Conservation (phyloP, 177 flowering plant genomes). For the Tripterygium wilfordii region DNA sequence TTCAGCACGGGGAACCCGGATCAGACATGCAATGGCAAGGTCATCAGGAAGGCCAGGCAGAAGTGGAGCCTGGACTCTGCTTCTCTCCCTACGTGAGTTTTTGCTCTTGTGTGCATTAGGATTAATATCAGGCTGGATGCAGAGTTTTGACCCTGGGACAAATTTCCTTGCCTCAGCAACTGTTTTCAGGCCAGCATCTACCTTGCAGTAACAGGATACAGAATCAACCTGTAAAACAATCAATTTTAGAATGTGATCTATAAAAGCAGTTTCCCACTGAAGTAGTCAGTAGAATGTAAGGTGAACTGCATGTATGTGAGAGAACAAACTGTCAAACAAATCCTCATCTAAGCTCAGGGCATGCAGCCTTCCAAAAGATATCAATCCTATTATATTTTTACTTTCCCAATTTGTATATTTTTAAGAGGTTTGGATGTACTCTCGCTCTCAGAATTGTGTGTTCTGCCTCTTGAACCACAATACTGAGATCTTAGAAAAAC, state of each 20-base stretch:
- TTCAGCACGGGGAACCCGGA: slow-evolving; percentile 88
- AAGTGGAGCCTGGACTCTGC: slow-evolving; percentile 69
- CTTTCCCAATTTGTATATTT: too few relatives aligned
- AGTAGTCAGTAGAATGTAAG: too few relatives aligned
- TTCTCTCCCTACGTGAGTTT: slow-evolving; percentile 65
- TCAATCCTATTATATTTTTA: too few relatives aligned
- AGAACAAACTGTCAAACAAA: too few relatives aligned
- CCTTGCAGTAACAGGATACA: slow-evolving; percentile 90
- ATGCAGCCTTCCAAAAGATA: too few relatives aligned
- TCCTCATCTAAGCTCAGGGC: too few relatives aligned
- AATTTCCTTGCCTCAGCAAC: slow-evolving; percentile 91
- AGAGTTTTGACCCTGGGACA: slow-evolving; percentile 92
- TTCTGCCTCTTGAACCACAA: too few relatives aligned
- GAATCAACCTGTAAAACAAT: slow-evolving; percentile 71
- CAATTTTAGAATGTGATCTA: slow-evolving; percentile 12
- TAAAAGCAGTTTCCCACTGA: neutral
- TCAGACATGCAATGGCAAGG: slow-evolving; percentile 91
- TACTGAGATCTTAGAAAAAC: too few relatives aligned
- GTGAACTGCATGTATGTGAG: too few relatives aligned
- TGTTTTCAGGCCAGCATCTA: slow-evolving; percentile 81
- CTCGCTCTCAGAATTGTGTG: too few relatives aligned
- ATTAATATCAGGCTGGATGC: slow-evolving; percentile 88
- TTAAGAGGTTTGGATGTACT: too few relatives aligned
- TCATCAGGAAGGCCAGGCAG: slow-evolving; percentile 96
- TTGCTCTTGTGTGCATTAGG: slow-evolving; percentile 71